Evolutionary conservation across 306 rosid species (phyloP).

Genomic region (Vicia villosa): DNA sequence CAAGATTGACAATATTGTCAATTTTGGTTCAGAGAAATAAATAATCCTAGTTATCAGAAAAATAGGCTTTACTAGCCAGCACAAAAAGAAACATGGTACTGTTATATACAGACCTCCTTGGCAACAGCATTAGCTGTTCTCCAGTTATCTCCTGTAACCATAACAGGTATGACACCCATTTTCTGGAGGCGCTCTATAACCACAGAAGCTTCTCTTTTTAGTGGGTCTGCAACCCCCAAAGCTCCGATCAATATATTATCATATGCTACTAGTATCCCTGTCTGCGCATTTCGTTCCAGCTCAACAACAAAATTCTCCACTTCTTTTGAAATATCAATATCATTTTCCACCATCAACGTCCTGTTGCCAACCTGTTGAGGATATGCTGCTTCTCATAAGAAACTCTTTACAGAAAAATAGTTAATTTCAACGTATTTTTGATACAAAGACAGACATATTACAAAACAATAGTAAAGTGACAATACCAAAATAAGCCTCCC

Average conservation of each 20-base stretch:
- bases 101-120: slow-evolving; percentile 66
- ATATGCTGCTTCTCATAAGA: slow-evolving; percentile 39
- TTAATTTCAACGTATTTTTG: slow-evolving; percentile 5
- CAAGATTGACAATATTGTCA: not conserved
- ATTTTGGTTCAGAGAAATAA: slow-evolving; percentile 30
- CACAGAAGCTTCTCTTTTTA: slow-evolving; percentile 92
- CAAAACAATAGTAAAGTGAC: slow-evolving; percentile 29
- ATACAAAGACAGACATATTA: slow-evolving; percentile 24
- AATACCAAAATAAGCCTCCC: slow-evolving; percentile 73
- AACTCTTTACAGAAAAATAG: slow-evolving; percentile 31
- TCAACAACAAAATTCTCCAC: slow-evolving; percentile 77
- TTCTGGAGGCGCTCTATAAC: slow-evolving; percentile 86
- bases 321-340: slow-evolving; percentile 64
- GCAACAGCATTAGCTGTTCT: slow-evolving; percentile 96
- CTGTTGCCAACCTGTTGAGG: slow-evolving; percentile 85
- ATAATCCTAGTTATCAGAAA: slow-evolving; percentile 23
- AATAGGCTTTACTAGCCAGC: slow-evolving; percentile 11
- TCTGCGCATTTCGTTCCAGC: slow-evolving; percentile 86
- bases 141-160: slow-evolving; percentile 99
- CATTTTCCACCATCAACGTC: slow-evolving; percentile 78
- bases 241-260: slow-evolving; percentile 66
- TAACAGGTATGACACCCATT: slow-evolving; percentile 86
- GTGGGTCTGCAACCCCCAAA: slow-evolving; percentile 92
- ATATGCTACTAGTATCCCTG: slow-evolving; percentile 83
- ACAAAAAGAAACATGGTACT: not conserved